Conservation (phyloP, 1,139 yeast genomes). For the Candida frijolesensis region DNA sequence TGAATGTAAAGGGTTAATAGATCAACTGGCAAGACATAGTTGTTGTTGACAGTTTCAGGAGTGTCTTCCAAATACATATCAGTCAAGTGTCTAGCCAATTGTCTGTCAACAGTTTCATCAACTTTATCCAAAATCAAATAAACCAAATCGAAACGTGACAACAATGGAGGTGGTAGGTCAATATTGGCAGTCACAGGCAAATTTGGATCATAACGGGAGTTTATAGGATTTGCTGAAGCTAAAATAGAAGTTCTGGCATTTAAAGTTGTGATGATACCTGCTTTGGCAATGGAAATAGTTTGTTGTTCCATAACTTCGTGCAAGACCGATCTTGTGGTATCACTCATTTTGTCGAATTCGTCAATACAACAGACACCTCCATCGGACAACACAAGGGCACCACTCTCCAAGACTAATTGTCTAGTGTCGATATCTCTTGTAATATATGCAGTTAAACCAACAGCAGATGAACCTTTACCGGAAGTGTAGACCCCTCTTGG, state of each 20-base stretch:
- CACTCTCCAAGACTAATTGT: slow-evolving; percentile 91
- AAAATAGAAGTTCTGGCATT: slow-evolving; percentile 95
- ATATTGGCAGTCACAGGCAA: slow-evolving; percentile 93
- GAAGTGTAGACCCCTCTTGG: slow-evolving; percentile 98
- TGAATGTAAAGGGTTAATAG: slow-evolving; percentile 86
- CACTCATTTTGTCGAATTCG: slow-evolving; percentile 97
- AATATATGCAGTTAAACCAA: slow-evolving; percentile 95
- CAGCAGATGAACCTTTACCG: slow-evolving; percentile 99
- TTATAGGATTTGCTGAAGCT: slow-evolving; percentile 98
- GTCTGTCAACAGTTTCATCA: slow-evolving; percentile 81
- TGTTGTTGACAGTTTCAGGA: slow-evolving; percentile 69
- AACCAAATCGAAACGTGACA: slow-evolving; percentile 93
- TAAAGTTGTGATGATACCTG: slow-evolving; percentile 94
- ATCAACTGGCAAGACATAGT: slow-evolving; percentile 80
- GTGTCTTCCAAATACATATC: slow-evolving; percentile 88
- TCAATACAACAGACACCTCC: slow-evolving; percentile 99
- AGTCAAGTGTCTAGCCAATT: slow-evolving; percentile 87
- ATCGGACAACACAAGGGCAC: slow-evolving; percentile 94
- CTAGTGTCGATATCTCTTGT: slow-evolving; percentile 93
- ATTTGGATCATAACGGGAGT: slow-evolving; percentile 90
- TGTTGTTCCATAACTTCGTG: slow-evolving; percentile 99
- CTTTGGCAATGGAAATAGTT: slow-evolving; percentile 96
- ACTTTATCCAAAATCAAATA: slow-evolving; percentile 91
- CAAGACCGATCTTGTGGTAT: slow-evolving; percentile 87
- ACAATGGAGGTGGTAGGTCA: slow-evolving; percentile 92